A percentile compares a stretch with the other conserved stretches of the same genome.
Conservation (phyloP, 345 rosid genomes). For the Bruguiera gymnorhiza region DNA sequence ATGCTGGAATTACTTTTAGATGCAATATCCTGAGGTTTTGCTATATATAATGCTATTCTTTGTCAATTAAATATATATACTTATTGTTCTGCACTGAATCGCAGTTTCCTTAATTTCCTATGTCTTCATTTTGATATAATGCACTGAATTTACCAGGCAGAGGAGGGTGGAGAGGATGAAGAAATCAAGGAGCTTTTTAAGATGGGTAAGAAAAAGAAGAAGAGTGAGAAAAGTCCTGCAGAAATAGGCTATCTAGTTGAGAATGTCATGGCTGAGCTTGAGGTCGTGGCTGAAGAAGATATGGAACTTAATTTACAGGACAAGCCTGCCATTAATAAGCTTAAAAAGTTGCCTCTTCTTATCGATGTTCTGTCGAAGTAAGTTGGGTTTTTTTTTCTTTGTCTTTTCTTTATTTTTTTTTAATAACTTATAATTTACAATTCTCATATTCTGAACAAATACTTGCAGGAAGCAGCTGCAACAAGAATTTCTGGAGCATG, state of each 20-base stretch:
- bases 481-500: conserved; percentile 92
- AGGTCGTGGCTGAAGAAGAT: conserved; percentile 91
- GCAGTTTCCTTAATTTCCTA: neutral
- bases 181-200: conserved; percentile 81
- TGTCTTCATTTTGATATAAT: neutral
- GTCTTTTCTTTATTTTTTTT: neutral
- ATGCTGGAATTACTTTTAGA: neutral
- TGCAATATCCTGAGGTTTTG: neutral
- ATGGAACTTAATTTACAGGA: conserved; percentile 77
- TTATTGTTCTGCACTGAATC: neutral
- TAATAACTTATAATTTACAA: neutral
- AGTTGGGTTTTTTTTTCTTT: conserved; percentile 26
- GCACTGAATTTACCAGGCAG: conserved; percentile 50
- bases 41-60: neutral
- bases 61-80: neutral
- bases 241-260: conserved; percentile 84
- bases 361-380: conserved; percentile 93
- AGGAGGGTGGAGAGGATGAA: conserved; percentile 86
- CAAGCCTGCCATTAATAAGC: conserved; percentile 92
- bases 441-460: conserved; percentile 6
- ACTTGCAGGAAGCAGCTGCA: conserved; percentile 88
- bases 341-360: conserved; percentile 83
- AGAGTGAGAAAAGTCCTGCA: conserved; percentile 83
- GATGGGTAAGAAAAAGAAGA: conserved; percentile 84
- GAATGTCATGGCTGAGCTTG: conserved; percentile 96